Percentiles rank a stretch among this genome's conserved stretches.
Evolutionary conservation across 1,284 basidiomycete species (phyloP).

Genomic region (Heterobasidion occidentale): DNA sequence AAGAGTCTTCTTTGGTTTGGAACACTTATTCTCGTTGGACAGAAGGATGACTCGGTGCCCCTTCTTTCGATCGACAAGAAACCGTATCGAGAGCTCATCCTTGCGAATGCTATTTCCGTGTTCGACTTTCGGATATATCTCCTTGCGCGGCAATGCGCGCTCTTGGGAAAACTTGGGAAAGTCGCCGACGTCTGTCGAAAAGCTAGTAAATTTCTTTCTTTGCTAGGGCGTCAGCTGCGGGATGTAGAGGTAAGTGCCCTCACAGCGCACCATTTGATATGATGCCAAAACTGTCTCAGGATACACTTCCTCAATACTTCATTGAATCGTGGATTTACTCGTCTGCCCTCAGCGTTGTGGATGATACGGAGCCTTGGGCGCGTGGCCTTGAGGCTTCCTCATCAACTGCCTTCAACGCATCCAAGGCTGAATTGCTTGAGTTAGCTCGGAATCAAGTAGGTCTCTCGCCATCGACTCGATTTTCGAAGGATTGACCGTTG

Average conservation of each 20-base stretch:
- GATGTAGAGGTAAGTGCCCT: constrained; percentile 58
- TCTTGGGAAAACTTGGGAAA: constrained; percentile 69
- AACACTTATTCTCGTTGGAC: constrained; percentile 62
- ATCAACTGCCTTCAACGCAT: constrained; percentile 49
- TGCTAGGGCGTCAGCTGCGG: constrained; percentile 73
- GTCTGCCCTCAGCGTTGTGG: constrained; percentile 80
- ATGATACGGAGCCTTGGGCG: constrained; percentile 78
- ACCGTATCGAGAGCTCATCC: constrained; percentile 83
- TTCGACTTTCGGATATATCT: constrained; percentile 94
- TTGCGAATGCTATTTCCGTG: constrained; percentile 86
- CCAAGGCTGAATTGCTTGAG: constrained; percentile 78
- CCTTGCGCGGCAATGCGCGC: constrained; percentile 76
- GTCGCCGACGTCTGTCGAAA: constrained; percentile 65
- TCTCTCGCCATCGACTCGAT: not conserved
- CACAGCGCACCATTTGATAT: not conserved
- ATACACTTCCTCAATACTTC: constrained; percentile 69
- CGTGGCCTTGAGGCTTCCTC: constrained; percentile 35
- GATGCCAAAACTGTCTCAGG: constrained; percentile 29
- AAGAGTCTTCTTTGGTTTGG: constrained; percentile 89
- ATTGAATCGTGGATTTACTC: constrained; percentile 94
- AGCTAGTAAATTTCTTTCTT: constrained; percentile 65
- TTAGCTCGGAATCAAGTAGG: constrained; percentile 74
- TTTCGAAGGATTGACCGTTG: constrained; percentile 1
- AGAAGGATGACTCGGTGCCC: constrained; percentile 75
- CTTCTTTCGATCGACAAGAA: constrained; percentile 79